Evolutionary conservation across 768 basidiomycete genomes (phyloP).

Genomic region (Pholiota microspora): DNA sequence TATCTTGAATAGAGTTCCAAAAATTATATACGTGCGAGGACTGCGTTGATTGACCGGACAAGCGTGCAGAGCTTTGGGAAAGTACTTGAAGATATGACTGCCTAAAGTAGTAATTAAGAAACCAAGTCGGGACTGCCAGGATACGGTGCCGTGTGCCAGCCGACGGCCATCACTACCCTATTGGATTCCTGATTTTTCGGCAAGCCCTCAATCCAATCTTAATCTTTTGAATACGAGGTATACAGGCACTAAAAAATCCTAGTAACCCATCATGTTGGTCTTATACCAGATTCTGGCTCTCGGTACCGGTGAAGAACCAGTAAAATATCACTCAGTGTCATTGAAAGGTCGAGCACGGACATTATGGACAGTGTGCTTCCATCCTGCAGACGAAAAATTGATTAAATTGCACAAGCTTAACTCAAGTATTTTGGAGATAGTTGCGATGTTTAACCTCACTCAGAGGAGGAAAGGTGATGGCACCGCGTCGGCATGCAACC

Average conservation of each 20-base stretch:
- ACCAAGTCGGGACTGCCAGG: background rate
- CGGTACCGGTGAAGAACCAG: too few species aligned
- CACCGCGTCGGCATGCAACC: background rate
- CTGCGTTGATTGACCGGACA: background rate
- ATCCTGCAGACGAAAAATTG: too few species aligned
- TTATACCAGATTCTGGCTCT: background rate
- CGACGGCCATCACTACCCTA: background rate
- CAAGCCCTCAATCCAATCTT: background rate
- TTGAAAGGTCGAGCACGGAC: too few species aligned
- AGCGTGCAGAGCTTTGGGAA: background rate
- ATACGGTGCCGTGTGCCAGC: background rate
- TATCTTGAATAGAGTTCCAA: background rate
- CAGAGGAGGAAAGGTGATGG: background rate
- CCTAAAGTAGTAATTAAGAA: background rate
- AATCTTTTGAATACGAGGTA: background rate
- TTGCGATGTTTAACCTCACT: background rate
- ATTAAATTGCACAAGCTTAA: background rate
- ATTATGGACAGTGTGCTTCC: too few species aligned
- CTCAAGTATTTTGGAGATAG: background rate
- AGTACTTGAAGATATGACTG: background rate
- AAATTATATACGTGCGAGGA: background rate
- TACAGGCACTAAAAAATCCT: background rate
- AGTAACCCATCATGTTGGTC: background rate
- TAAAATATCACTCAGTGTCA: background rate
- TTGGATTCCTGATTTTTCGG: background rate